Evolutionary conservation across 345 rosid genomes (phyloP).

Genomic region (Citrus mangshanensis): DNA sequence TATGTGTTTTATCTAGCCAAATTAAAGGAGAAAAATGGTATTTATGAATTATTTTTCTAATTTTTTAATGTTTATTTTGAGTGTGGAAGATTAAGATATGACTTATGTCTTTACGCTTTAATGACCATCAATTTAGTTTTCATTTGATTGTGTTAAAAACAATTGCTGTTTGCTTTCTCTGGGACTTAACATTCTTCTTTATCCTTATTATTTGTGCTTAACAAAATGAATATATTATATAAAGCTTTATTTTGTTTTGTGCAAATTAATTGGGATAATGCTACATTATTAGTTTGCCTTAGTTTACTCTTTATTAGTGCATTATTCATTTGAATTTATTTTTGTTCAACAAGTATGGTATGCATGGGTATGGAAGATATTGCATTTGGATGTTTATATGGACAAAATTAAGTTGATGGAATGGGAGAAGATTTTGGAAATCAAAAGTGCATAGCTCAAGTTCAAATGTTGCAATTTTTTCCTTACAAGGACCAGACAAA

Average conservation of each 20-base stretch:
- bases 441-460: conserved; percentile 22
- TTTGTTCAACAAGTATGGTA: not conserved
- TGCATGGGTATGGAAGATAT: conserved; percentile 6
- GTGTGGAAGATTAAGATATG: not conserved
- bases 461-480: conserved; percentile 12
- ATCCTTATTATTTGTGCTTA: no score
- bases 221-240: no score
- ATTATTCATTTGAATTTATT: not conserved
- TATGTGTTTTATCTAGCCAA: not conserved
- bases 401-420: conserved; percentile 9
- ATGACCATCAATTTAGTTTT: not conserved
- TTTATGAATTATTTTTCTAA: not conserved
- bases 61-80: not conserved
- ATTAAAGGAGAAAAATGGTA: not conserved
- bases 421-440: conserved; percentile 26
- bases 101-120: not conserved
- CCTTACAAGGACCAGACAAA: conserved; percentile 24
- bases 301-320: not conserved
- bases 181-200: not conserved
- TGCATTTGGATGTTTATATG: not conserved
- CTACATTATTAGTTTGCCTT: not conserved
- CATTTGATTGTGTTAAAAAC: not conserved
- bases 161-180: not conserved
- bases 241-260: no score
- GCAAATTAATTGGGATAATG: no score